phyloP scores from a whole-genome alignment of 2,329 filamentous ascomycete species.

The Sporothrix schenckii region DNA sequence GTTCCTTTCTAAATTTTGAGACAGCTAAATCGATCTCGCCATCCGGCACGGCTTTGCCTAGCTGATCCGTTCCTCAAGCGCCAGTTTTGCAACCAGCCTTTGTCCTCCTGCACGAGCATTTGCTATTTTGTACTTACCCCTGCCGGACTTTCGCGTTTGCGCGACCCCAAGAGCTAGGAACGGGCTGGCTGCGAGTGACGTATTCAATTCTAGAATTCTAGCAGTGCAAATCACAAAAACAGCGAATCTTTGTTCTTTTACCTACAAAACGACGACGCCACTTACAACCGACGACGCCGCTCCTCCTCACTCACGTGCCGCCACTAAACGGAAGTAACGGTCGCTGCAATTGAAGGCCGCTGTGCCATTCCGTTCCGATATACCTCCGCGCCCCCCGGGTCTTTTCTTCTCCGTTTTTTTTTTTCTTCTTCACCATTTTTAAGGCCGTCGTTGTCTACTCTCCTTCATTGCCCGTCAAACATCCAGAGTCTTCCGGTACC shows the following conservation, averaged over 20 bases:
- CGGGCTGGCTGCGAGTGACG: slow-evolving; percentile 24
- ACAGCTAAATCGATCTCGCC: neutral
- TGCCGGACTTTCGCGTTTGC: slow-evolving; percentile 9
- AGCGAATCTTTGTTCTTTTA: neutral
- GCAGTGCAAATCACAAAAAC: slow-evolving; percentile 1
- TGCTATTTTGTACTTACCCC: neutral
- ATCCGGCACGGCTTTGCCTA: neutral
- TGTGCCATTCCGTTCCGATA: neutral
- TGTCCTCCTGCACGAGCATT: slow-evolving; percentile 7
- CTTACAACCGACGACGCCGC: neutral
- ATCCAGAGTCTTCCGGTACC: neutral
- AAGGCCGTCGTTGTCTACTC: neutral
- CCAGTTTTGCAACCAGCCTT: slow-evolving; percentile 1
- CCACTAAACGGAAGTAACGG: slow-evolving; percentile 14
- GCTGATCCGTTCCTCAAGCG: neutral
- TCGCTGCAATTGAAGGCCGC: neutral
- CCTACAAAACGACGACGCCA: neutral
- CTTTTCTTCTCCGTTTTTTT: neutral
- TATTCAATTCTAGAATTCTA: slow-evolving; percentile 16
- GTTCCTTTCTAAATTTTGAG: neutral
- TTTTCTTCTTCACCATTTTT: neutral
- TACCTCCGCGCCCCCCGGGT: neutral
- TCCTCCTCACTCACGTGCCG: slow-evolving; percentile 13
- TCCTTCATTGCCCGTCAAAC: neutral
- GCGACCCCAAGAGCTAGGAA: slow-evolving; percentile 29